Evolutionary conservation across 2,329 filamentous ascomycete species (phyloP).

Genomic region (Colletotrichum sp.): DNA sequence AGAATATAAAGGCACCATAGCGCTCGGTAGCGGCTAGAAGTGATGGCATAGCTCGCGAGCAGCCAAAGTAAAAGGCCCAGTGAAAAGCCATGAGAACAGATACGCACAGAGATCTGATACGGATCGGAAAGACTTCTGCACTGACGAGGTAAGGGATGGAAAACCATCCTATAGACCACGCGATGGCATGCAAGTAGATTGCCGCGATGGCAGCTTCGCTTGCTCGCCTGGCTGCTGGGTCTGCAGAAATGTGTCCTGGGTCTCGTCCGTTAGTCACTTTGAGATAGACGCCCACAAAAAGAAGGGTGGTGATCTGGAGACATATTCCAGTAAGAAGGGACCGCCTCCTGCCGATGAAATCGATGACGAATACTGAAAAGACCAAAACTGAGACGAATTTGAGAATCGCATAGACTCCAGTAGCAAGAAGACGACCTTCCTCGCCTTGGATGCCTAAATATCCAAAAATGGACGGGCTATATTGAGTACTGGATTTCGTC

Average conservation of each 20-base stretch:
- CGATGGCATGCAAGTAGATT: constrained; percentile 48
- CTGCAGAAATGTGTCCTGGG: constrained; percentile 15
- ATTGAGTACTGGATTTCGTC: constrained; percentile 23
- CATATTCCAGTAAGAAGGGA: constrained; percentile 37
- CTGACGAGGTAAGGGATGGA: constrained; percentile 49
- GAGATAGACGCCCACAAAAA: constrained; percentile 33
- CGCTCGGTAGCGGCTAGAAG: constrained; percentile 33
- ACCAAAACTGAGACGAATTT: constrained; percentile 32
- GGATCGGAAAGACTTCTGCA: constrained; percentile 47
- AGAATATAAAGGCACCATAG: constrained; percentile 22
- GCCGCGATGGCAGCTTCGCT: constrained; percentile 44
- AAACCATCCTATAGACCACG: constrained; percentile 53
- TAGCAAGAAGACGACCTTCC: constrained; percentile 28
- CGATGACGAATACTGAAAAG: constrained; percentile 32
- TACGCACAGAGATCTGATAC: constrained; percentile 43
- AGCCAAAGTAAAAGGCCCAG: constrained; percentile 39
- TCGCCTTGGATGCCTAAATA: constrained; percentile 28
- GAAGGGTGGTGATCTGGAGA: constrained; percentile 33
- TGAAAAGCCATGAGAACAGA: constrained; percentile 49
- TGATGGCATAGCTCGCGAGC: constrained; percentile 36
- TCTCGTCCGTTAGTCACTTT: constrained; percentile 30
- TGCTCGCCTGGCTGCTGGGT: constrained; percentile 29
- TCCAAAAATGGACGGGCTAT: constrained; percentile 32
- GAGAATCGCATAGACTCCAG: constrained; percentile 28
- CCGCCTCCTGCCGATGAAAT: constrained; percentile 33